Conservation (phyloP, 768 basidiomycete genomes). For the Rhizopogon vinicolor region DNA sequence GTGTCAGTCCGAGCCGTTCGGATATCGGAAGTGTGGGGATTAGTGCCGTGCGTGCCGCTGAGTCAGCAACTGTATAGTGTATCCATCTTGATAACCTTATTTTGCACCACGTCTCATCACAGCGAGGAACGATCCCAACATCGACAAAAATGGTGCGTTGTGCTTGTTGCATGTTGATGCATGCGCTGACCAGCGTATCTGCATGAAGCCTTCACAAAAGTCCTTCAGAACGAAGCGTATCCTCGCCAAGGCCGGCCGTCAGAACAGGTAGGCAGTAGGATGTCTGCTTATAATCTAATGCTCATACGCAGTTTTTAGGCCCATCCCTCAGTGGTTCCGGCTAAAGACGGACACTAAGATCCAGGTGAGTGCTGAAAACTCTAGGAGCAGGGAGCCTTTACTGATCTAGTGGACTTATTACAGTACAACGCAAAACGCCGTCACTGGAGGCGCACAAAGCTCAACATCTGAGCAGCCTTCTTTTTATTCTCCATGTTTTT, state of each 20-base stretch:
- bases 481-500: constrained; percentile 1
- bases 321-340: constrained; percentile 99
- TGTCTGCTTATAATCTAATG: neutral
- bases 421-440: constrained; percentile 95
- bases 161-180: neutral
- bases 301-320: constrained; percentile 41
- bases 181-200: constrained; percentile 7
- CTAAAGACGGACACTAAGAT: constrained; percentile 95
- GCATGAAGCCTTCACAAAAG: constrained; percentile 91
- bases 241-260: constrained; percentile 92
- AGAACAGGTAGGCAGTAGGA: constrained; percentile 74
- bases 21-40: neutral
- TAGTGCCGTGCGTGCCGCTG: constrained; percentile 15
- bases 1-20: neutral
- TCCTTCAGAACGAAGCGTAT: constrained; percentile 95
- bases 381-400: neutral
- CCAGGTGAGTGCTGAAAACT: constrained; percentile 45
- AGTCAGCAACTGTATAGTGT: constrained; percentile 40
- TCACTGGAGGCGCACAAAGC: constrained; percentile 99
- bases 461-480: constrained; percentile 71
- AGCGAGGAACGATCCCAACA: constrained; percentile 30
- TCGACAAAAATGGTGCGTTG: constrained; percentile 46
- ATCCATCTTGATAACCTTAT: constrained; percentile 28
- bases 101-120: constrained; percentile 13
- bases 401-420: neutral